phyloP scores from a whole-genome alignment of 768 basidiomycete species.

The Tubosaeta sp. region DNA sequence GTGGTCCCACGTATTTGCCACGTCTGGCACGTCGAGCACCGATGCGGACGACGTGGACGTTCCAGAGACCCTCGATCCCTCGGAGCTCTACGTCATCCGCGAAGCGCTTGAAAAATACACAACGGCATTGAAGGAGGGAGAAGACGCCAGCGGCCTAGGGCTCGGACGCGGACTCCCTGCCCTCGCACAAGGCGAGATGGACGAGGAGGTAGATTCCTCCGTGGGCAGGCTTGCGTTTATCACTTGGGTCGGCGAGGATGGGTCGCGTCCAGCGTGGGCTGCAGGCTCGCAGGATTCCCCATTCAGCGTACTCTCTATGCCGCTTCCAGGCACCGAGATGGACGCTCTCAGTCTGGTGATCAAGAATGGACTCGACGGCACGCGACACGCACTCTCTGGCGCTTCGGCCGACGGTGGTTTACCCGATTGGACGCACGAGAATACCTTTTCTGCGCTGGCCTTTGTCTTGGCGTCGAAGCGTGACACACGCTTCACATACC shows the following conservation, averaged over 20 bases:
- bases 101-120: constrained; percentile 89
- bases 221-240: constrained; percentile 63
- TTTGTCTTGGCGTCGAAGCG: constrained; percentile 94
- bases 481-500: constrained; percentile 84
- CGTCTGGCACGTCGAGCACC: constrained; percentile 33
- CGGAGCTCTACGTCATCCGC: constrained; percentile 72
- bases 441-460: constrained; percentile 86
- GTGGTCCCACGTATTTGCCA: constrained; percentile 84
- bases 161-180: constrained; percentile 71
- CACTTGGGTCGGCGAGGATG: constrained; percentile 63
- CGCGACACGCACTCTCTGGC: constrained; percentile 48
- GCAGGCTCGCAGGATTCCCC: constrained; percentile 30
- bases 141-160: constrained; percentile 60
- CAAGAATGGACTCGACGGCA: constrained; percentile 73
- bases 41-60: constrained; percentile 59
- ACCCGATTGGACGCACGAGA: constrained; percentile 63
- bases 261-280: constrained; percentile 42
- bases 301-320: constrained; percentile 62
- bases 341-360: constrained; percentile 46
- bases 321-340: constrained; percentile 52
- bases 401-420: constrained; percentile 2
- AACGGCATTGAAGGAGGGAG: constrained; percentile 49
- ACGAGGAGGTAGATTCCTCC: constrained; percentile 79
- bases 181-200: constrained; percentile 83
- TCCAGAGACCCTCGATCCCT: constrained; percentile 84